phyloP scores from a whole-genome alignment of 2,329 filamentous ascomycete species.

The Colletotrichum sp. region DNA sequence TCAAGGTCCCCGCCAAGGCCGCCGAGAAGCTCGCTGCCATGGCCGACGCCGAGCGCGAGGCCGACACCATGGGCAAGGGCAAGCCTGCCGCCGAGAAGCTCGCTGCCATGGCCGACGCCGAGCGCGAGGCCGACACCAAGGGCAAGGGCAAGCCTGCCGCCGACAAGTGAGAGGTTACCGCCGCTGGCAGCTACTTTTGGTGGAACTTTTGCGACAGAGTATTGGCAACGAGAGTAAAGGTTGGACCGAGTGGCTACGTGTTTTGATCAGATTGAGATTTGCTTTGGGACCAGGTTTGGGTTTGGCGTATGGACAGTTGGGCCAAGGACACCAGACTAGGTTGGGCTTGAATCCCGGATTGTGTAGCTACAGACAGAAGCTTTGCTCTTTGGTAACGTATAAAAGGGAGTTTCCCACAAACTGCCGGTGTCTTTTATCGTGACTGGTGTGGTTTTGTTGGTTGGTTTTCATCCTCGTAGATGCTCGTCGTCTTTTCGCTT shows the following conservation, averaged over 20 bases:
- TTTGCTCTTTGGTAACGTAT: neutral
- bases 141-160: neutral
- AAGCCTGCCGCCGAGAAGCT: too few relatives aligned
- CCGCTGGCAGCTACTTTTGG: fast-evolving
- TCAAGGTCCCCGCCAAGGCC: neutral
- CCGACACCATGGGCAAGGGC: neutral
- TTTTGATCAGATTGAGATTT: neutral
- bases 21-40: neutral
- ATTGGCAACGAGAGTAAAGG: neutral
- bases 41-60: neutral
- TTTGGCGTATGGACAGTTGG: neutral
- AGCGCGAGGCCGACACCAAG: too few relatives aligned
- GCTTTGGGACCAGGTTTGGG: neutral
- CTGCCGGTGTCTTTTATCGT: fast-evolving
- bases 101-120: too few relatives aligned
- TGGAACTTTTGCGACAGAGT: neutral
- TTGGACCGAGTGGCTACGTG: neutral
- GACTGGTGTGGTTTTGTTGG: too few relatives aligned
- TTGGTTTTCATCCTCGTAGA: too few relatives aligned
- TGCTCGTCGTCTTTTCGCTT: too few relatives aligned
- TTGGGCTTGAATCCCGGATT: neutral
- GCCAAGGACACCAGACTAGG: neutral
- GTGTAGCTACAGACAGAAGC: neutral
- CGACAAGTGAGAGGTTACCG: neutral
- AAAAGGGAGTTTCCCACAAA: neutral